Percentiles rank a stretch among this genome's conserved stretches.
phyloP scores from a whole-genome alignment of 148 eudicot genomes.

The Amaranthus hypochondriacus region DNA sequence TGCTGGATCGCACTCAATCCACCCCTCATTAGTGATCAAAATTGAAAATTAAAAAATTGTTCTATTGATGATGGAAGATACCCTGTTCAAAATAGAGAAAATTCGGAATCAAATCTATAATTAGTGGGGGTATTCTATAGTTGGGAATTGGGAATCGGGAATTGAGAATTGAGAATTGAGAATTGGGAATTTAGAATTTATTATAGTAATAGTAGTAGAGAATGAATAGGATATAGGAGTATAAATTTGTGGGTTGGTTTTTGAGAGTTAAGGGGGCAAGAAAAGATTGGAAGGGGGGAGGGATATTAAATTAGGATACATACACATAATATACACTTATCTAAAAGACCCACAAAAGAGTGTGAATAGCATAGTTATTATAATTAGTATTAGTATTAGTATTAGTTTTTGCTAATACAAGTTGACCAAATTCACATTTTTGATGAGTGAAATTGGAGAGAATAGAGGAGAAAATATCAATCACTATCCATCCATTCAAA shows the following conservation, averaged over 20 bases:
- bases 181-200: background rate
- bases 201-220: background rate
- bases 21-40: constrained; percentile 52
- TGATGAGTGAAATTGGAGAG: background rate
- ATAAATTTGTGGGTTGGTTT: background rate
- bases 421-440: constrained; percentile 31
- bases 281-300: background rate
- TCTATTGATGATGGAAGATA: too few relatives aligned
- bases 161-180: background rate
- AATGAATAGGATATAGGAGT: constrained; percentile 1
- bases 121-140: background rate
- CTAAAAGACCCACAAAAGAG: constrained; percentile 23
- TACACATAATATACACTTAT: background rate
- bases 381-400: too few relatives aligned
- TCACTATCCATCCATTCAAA: constrained; percentile 33
- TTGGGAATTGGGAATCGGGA: background rate
- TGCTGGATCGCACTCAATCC: constrained; percentile 88
- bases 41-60: background rate
- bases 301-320: background rate
- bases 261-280: background rate
- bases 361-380: constrained; percentile 10
- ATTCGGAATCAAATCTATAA: constrained; percentile 12
- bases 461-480: background rate
- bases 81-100: background rate
- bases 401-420: background rate